Base-by-base conservation (phyloP, 192 early-diverging fungal species). In the Thamnidium elegans region DNA sequence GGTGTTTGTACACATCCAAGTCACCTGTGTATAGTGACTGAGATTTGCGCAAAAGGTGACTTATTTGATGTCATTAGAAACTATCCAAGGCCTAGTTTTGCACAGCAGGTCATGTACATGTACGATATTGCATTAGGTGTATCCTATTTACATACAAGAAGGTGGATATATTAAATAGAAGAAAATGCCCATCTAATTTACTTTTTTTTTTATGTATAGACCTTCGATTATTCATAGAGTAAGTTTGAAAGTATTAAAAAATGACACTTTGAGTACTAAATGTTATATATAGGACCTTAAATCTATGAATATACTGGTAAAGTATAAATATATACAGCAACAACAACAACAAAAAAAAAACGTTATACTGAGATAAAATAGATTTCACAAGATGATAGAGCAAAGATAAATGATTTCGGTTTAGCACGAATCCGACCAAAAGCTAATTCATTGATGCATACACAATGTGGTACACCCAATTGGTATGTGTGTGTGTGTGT, bases 351-450 rank as follows among this genome's bases (percentile, higher is more conserved):
- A 32, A 48, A 63, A 36, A 13, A 1, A 3, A 36, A 1, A 8
- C 46, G 30, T 23, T 56, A 1, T 58, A 59, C 5, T 26, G 26
- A 26, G 26, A 26, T 26, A 26, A 26, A 14, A 26, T 59, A 81
- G 77, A 82, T 82, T 34, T 76, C 81, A 4, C 55, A 75, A 0
- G 81, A 89, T 60, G 78, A 87, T 58, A 72, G 86, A 15, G 89
- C 89, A 42, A 90, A 90, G 69, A 88, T 90, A 30, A 90, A 90
- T 61, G 89, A 90, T 63, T 90, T 90, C 82, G 89, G 89, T n/a
- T 66, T 90, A 42, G 89, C 89, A 7, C 84, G 89, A 4, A 90
- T 90, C 62, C 79, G 89, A 3, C 82, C 87, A 31, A 80, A 79
- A 17, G 84, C 86, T 62, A 87, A 85, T 50, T 80, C 86, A 17